Base-by-base conservation (phyloP, 2,329 filamentous ascomycete species). In the Botrytis deweyae region DNA sequence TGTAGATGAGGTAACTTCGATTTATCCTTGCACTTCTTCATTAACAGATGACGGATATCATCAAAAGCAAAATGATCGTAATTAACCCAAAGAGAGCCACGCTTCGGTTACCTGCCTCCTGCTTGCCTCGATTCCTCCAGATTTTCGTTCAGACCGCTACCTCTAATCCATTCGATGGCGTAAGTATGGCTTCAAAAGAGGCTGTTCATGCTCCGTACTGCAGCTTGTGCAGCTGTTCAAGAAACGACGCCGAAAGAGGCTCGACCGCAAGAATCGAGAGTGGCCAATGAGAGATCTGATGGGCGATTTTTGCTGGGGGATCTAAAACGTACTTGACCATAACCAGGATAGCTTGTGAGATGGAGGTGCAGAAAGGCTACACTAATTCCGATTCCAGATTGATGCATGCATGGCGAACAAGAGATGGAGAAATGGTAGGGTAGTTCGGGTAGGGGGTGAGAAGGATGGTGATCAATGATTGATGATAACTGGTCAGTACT, bases 341-440 rank as follows among this genome's bases (percentile, higher is more conserved):
- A 68, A 42, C n/a, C 4, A 55, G 66, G 2, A 29, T 68, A 25
- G 66, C 33, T 22, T 42, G 36, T 42, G 36, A 29, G 36, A 33
- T 58, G 36, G 29, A 40, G 36, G 7, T 68, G 66, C 66, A 68
- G 36, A 58, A 58, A 25, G 66, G 49, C 36, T 55, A 42, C 36
- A 58, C 36, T 22, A 42, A 42, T 68, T 58, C 66, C 49, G 49
- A 55, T 58, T 55, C 46, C 42, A 42, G 65, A 55, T 55, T 8
- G 65, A 58, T 64, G 61, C 38, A 64, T 64, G 62, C 62, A 64
- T 64, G 62, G 62, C 62, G 62, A 64, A 64, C 36, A 18, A 58
- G 46, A 42, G 49, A 58, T 68, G 65, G 66, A 68, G 66, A 68
- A 68, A 68, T 29, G 66, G 66, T 58, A 68, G 36, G 49, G 49